Evolutionary conservation across 1,284 basidiomycete species (phyloP).

Genomic region (Somion occarium): DNA sequence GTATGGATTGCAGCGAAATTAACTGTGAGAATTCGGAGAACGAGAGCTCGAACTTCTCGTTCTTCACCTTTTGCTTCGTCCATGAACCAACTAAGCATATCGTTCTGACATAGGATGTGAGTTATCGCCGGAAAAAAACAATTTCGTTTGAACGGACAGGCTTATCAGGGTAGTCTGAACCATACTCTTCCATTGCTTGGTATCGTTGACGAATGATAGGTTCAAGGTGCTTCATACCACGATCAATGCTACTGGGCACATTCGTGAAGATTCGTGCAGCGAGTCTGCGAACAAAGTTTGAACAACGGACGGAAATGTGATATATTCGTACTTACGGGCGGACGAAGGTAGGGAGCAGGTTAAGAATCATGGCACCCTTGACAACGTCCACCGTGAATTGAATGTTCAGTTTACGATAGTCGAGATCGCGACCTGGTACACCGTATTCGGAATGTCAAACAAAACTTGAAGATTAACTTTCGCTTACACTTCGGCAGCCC

Average conservation of each 20-base stretch:
- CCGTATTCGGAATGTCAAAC: background rate
- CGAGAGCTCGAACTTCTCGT: constrained; percentile 5
- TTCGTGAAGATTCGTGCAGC: constrained; percentile 22
- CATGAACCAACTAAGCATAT: constrained; percentile 20
- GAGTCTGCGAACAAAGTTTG: constrained; percentile 19
- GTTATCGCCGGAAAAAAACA: background rate
- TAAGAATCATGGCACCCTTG: constrained; percentile 22
- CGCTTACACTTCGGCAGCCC: constrained; percentile 35
- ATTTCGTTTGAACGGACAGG: constrained; percentile 11
- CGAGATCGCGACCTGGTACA: constrained; percentile 13
- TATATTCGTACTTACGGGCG: constrained; percentile 28
- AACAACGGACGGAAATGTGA: constrained; percentile 6
- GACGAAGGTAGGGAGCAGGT: constrained; percentile 33
- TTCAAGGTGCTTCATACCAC: constrained; percentile 23
- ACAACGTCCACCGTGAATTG: constrained; percentile 28
- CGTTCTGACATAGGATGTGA: constrained; percentile 11
- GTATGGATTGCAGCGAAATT: constrained; percentile 23
- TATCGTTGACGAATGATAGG: constrained; percentile 26
- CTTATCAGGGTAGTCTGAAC: constrained; percentile 10
- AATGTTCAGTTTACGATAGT: constrained; percentile 32
- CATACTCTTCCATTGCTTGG: constrained; percentile 11
- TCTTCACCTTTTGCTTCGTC: constrained; percentile 17
- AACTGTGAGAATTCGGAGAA: constrained; percentile 16
- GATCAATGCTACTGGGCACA: constrained; percentile 12
- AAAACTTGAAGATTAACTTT: background rate